Evolutionary conservation across 768 basidiomycete genomes (phyloP).

Genomic region (Leccinum variicolor): DNA sequence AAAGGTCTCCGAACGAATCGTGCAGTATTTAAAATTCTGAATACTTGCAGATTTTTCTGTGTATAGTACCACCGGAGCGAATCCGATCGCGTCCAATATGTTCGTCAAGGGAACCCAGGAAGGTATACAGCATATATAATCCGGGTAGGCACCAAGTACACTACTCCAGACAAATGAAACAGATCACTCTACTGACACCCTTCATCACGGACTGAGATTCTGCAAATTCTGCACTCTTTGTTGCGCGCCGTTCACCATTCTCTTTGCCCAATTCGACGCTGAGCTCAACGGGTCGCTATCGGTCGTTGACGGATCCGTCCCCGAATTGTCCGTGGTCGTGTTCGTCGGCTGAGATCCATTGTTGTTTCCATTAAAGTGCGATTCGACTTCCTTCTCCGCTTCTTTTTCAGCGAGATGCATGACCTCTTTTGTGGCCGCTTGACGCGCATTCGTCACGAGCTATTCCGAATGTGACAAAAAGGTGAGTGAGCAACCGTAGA

Average conservation of each 20-base stretch:
- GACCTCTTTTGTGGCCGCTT: slow-evolving; percentile 7
- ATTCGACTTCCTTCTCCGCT: slow-evolving; percentile 5
- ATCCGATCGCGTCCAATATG: not conserved
- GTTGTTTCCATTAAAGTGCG: not conserved
- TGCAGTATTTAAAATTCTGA: too few species aligned
- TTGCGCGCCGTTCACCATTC: slow-evolving; percentile 8
- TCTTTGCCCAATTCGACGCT: slow-evolving; percentile 17
- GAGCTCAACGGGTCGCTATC: not conserved
- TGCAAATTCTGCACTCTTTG: slow-evolving; percentile 14
- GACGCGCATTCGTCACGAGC: not conserved
- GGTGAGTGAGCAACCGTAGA: too few species aligned
- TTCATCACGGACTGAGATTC: not conserved
- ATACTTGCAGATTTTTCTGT: not conserved
- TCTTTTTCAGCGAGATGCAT: slow-evolving; percentile 10
- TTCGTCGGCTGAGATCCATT: not conserved
- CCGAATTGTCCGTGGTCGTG: too few species aligned
- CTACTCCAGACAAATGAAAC: not conserved
- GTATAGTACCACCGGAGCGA: not conserved
- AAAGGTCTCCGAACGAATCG: not conserved
- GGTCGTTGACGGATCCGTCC: not conserved
- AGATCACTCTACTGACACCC: not conserved
- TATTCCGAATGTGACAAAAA: not conserved
- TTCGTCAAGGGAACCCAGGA: not conserved
- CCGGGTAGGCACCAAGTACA: not conserved
- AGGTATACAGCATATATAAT: not conserved